Conservation (phyloP, 208 protist species). For the Leishmania tropica region DNA sequence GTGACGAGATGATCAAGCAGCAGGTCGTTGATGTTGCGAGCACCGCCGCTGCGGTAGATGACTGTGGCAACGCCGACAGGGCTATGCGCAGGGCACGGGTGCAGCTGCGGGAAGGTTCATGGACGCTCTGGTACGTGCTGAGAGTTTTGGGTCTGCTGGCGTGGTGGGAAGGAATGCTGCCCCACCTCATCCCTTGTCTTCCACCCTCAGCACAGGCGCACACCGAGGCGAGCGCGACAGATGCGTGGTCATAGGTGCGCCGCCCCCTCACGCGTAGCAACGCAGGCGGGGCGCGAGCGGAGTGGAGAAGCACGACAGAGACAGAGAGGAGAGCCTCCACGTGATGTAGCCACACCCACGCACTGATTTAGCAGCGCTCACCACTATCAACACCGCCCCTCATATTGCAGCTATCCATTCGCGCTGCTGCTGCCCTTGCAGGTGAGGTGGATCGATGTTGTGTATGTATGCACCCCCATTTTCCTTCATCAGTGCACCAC, state of each 20-base stretch:
- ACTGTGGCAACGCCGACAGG: background rate
- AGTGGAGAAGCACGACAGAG: background rate
- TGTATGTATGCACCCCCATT: background rate
- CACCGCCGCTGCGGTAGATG: background rate
- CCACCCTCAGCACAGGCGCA: background rate
- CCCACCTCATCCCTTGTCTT: background rate
- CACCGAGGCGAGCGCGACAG: background rate
- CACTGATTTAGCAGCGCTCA: background rate
- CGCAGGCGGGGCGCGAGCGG: background rate
- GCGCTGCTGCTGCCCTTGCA: background rate
- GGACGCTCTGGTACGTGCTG: conserved; percentile 22
- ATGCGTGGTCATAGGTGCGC: background rate
- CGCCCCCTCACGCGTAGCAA: background rate
- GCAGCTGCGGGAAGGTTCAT: conserved; percentile 21
- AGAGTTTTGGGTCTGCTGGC: conserved; percentile 19
- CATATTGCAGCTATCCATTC: background rate
- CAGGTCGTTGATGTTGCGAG: background rate
- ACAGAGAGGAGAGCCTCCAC: background rate
- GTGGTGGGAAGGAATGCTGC: conserved; percentile 12
- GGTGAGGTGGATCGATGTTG: background rate
- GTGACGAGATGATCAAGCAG: conserved; percentile 1
- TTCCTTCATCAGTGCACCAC: background rate
- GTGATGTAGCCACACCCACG: background rate
- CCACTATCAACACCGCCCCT: background rate
- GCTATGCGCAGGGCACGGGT: background rate